A percentile compares a stretch with the other conserved stretches of the same genome.
These are phyloP conservation scores for Suillus luteus DNA, from an alignment of 768 basidiomycete genomes.

Conservation along the genomic window DNA sequence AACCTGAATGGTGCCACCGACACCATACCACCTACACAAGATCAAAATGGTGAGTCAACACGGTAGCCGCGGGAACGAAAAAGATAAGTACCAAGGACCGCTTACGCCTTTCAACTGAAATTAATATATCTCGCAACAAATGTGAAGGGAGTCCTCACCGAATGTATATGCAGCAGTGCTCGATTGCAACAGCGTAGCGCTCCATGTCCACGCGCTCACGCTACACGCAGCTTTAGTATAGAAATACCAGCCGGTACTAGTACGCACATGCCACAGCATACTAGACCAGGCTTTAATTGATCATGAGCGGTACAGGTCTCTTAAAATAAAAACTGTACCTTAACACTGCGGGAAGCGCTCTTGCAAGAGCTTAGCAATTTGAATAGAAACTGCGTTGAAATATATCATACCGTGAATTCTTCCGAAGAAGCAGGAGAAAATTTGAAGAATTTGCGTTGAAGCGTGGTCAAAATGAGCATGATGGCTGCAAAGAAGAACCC, in stretches of 20 bases:
- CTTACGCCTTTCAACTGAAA: constrained; percentile 39
- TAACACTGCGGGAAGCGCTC: constrained; percentile 50
- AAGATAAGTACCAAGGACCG: constrained; percentile 44
- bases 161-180: constrained; percentile 54
- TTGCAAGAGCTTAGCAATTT: constrained; percentile 16
- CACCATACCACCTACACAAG: constrained; percentile 47
- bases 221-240: constrained; percentile 21
- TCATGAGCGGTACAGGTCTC: neutral
- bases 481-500: constrained; percentile 53
- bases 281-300: constrained; percentile 44
- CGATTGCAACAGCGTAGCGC: constrained; percentile 55
- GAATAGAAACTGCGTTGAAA: neutral
- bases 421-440: constrained; percentile 49
- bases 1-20: constrained; percentile 55
- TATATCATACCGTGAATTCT: constrained; percentile 44
- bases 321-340: constrained; percentile 28
- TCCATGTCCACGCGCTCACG: constrained; percentile 60
- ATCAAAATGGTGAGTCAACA: neutral
- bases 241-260: neutral
- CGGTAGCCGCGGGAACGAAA: neutral
- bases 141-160: constrained; percentile 21
- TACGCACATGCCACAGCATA: constrained; percentile 50
- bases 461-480: constrained; percentile 46
- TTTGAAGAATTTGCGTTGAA: constrained; percentile 49
- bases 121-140: neutral